phyloP scores from a whole-genome alignment of 805 yeast genomes.

The Candida sithepensis region DNA sequence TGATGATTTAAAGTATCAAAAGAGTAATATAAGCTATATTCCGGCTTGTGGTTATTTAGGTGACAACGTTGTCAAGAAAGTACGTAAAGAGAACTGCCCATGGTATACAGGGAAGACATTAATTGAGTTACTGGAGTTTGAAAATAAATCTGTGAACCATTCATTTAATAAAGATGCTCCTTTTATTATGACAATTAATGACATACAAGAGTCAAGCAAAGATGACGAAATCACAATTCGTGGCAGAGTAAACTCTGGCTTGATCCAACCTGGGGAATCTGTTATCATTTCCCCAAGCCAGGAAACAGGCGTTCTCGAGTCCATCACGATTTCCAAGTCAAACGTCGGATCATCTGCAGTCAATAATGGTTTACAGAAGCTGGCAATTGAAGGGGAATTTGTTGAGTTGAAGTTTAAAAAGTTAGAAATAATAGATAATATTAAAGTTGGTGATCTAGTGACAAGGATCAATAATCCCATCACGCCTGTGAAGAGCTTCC shows the following conservation, averaged over 20 bases:
- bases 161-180: constrained; percentile 29
- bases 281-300: constrained; percentile 53
- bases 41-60: constrained; percentile 74
- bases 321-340: constrained; percentile 24
- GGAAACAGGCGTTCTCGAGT: constrained; percentile 40
- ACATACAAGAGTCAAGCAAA: constrained; percentile 47
- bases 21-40: constrained; percentile 42
- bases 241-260: constrained; percentile 69
- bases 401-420: constrained; percentile 41
- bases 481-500: constrained; percentile 44
- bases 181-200: constrained; percentile 61
- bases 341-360: constrained; percentile 20
- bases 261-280: constrained; percentile 67
- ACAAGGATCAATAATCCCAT: constrained; percentile 32
- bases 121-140: constrained; percentile 37
- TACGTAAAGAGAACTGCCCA: constrained; percentile 17
- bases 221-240: constrained; percentile 48
- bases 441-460: constrained; percentile 63
- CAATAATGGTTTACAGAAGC: constrained; percentile 20
- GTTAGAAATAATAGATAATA: constrained; percentile 36
- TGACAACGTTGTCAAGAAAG: constrained; percentile 52
- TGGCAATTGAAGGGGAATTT: constrained; percentile 54
- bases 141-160: constrained; percentile 22
- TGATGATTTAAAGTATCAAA: constrained; percentile 48
- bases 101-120: constrained; percentile 46